Conservation (phyloP, 225 moss, liverwort and hornwort species). For the Neckera pumila region DNA sequence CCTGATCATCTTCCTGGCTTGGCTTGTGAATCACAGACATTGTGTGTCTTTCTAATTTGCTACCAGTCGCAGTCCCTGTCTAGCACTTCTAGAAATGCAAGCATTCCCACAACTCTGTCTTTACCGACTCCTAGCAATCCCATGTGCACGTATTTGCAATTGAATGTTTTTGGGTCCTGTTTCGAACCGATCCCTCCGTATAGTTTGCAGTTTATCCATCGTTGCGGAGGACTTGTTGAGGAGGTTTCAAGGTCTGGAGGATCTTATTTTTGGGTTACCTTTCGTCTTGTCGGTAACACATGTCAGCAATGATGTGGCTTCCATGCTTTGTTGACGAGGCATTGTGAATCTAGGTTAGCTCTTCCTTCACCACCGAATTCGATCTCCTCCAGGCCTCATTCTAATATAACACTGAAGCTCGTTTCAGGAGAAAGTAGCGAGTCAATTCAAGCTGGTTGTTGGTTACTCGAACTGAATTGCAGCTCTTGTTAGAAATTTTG, state of each 20-base stretch:
- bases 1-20: neutral
- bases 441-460: neutral
- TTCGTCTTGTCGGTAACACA: neutral
- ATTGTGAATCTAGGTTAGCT: neutral
- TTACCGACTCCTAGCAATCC: neutral
- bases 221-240: neutral
- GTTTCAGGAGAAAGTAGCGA: neutral
- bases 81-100: neutral
- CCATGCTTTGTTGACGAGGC: neutral
- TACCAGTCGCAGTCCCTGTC: neutral
- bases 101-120: neutral
- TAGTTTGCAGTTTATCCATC: neutral
- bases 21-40: neutral
- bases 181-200: neutral
- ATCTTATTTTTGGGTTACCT: neutral
- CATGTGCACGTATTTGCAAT: neutral
- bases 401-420: neutral
- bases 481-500: neutral
- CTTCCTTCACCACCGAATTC: neutral
- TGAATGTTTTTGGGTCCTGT: neutral
- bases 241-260: neutral
- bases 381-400: neutral
- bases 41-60: neutral
- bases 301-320: neutral
- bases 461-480: neutral